These are phyloP conservation scores for Elaeagnus macrophylla DNA, from an alignment of 306 rosid genomes.

Conservation along the genomic window DNA sequence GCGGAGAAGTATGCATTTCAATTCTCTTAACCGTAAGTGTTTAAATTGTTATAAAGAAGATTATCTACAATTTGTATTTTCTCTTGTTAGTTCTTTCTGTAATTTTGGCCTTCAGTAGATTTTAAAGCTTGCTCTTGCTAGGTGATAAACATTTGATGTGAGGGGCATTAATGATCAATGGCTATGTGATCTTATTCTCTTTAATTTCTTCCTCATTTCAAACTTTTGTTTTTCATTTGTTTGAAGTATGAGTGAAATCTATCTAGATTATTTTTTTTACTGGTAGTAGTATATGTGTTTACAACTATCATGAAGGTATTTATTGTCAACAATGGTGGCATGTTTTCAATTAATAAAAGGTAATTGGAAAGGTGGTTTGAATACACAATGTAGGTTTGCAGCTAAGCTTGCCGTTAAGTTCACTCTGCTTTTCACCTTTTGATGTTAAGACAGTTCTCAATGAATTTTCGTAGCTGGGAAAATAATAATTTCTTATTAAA, in stretches of 20 bases:
- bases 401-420: no score
- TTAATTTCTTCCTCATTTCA: background rate
- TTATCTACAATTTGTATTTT: background rate
- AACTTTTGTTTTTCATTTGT: background rate
- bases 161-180: background rate
- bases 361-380: no score
- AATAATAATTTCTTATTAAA: background rate
- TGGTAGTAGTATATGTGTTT: background rate
- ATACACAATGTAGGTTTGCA: no score
- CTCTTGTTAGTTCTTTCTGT: conserved; percentile 5
- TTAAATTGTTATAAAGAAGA: conserved; percentile 1
- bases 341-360: no score
- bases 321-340: no score
- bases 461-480: background rate
- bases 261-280: background rate
- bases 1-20: conserved; percentile 82
- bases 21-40: conserved; percentile 73
- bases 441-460: background rate
- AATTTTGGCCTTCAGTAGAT: background rate
- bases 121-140: conserved; percentile 1
- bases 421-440: no score
- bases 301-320: no score
- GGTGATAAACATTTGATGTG: background rate
- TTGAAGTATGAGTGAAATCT: background rate
- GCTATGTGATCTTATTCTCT: background rate